A percentile compares a stretch with the other conserved stretches of the same genome.
Conservation (phyloP, 1,139 yeast species). For the Zygosaccharomyces pseudobailii region DNA sequence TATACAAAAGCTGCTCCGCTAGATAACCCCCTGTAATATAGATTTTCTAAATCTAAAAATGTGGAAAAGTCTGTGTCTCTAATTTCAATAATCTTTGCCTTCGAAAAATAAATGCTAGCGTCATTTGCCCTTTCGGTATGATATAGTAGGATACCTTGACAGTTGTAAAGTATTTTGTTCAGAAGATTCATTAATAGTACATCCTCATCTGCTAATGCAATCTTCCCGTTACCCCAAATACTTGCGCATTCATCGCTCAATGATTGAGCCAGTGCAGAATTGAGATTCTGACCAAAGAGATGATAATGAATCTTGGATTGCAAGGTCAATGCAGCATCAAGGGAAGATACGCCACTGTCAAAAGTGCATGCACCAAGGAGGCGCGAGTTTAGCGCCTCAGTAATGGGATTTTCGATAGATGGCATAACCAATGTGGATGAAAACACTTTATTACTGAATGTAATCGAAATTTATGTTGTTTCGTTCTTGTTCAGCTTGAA, state of each 20-base stretch:
- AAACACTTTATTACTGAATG: background rate
- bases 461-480: background rate
- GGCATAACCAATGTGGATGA: conserved; percentile 23
- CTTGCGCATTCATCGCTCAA: conserved; percentile 22
- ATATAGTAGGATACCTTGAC: conserved; percentile 19
- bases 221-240: conserved; percentile 13
- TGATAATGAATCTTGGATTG: conserved; percentile 31
- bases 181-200: conserved; percentile 10
- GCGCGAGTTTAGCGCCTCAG: conserved; percentile 22
- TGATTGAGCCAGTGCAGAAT: conserved; percentile 17
- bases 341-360: conserved; percentile 17
- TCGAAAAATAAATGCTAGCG: conserved; percentile 11
- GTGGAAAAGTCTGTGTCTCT: conserved; percentile 13
- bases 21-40: conserved; percentile 23
- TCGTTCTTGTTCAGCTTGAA: background rate
- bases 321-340: conserved; percentile 25
- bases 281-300: conserved; percentile 15
- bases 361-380: conserved; percentile 26
- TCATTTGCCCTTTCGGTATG: conserved; percentile 13
- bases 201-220: conserved; percentile 7
- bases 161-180: conserved; percentile 20
- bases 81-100: conserved; percentile 7
- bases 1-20: conserved; percentile 7
- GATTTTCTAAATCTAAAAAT: conserved; percentile 25
- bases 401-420: conserved; percentile 25